Evolutionary conservation across 768 basidiomycete species (phyloP), one percentile per base, ranked within the genome.

Genomic region (Boletellus ananas): DNA sequence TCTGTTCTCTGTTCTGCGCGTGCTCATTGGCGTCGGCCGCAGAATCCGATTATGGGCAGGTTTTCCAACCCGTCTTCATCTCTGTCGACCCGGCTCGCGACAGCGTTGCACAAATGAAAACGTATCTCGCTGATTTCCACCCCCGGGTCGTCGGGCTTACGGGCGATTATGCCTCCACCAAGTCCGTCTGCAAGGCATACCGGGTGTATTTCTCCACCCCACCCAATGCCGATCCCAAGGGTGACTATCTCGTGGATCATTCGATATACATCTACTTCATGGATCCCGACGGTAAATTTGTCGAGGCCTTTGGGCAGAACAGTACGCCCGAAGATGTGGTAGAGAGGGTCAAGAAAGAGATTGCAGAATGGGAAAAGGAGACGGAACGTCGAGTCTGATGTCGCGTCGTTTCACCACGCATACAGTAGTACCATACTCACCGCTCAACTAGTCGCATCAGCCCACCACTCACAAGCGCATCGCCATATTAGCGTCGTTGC

Each of bases 161-260:
- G 2, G 96, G 96, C 16, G 72, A 84, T n/a, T 97, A 92, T 62
- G 80, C 81, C 16, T 76, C 81, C 16, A 85, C 86, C 56, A 98
- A 98, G 69, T 77, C 84, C 23, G 81, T 85, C 20, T 98, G 95
- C 78, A 95, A 93, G 68, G 84, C 88, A 23, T 99, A 95, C 69
- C 87, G 96, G 35, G 96, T 99, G 36, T 99, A 99, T 70, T 99
- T 99, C 75, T 96, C 93, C 6, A 97, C 95, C 5, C 90, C 90
- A 2, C 91, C 91, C 10, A 73, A 89, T 60, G 88, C 93, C 2
- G 85, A 91, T 60, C 81, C 87, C 14, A 81, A 79, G 9, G 94
- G 93, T 43, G 96, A 99, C 73, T 99, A 98, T 67, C 82, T 99
- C 38, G 96, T 99, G 31, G 96, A 98, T 71, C 87, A 90, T 68